Base-by-base conservation (phyloP, 129 eudicot species). In the Kitagawia praeruptora region DNA sequence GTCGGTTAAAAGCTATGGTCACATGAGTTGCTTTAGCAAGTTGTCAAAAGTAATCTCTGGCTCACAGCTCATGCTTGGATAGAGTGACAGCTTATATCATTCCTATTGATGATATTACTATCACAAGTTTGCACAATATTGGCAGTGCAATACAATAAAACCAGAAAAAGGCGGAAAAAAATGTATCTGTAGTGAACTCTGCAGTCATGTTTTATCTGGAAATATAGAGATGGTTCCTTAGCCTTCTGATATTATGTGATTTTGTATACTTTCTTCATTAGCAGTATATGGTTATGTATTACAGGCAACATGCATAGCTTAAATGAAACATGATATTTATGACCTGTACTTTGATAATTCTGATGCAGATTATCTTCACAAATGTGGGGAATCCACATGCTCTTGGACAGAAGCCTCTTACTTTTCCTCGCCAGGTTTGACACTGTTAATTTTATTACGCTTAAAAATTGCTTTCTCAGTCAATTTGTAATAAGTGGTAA, bases 331-430 rank as follows among this genome's bases (percentile, higher is more conserved):
- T 75, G 37, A 21, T 27, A 34, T 27, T 4, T 75, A 25, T 75
- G 41, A 74, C 77, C 18, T 46, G 39, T 75, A 15, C 8, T 71
- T 74, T 18, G 19, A 56, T 41, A 80, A 41, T 80, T 80, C 66
- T 75, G 74, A n/a, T 82, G 81, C 89, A 94, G 98, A 94, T 94
- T 74, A 94, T 94, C 82, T 95, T 95, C 83, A 95, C 99, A 67
- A 95, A 95, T 87, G 99, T 95, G 82, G 99, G 99, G 14, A 95
- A 95, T 66, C 99, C 99, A 83, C 99, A 95, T 87, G 99, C 99
- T 76, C 80, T 95, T 16, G 99, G 99, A 75, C 99, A 95, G 84
- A 95, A 92, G 90, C 99, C 99, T 69, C 89, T 95, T 80, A 95
- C 96, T 14, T 95, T 95, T 86, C 99, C 99, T 73, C 97, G 99